Evolutionary conservation across 2,329 filamentous ascomycete genomes (phyloP).

Genomic region (Fusarium caatingaense): DNA sequence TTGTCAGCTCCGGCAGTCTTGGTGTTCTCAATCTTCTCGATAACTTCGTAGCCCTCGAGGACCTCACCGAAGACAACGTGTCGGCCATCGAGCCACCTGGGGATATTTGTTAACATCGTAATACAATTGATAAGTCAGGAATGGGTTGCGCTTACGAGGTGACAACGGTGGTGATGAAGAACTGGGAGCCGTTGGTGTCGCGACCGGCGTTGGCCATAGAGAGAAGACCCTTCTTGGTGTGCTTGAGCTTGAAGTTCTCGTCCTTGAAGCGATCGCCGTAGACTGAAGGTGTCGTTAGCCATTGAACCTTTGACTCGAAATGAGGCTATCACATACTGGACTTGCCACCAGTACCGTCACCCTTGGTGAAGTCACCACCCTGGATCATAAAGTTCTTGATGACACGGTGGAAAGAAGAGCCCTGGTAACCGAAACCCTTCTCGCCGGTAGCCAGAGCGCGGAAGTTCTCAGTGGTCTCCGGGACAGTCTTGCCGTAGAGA

Average conservation of each 20-base stretch:
- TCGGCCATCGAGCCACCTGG: constrained; percentile 81
- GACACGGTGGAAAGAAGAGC: constrained; percentile 87
- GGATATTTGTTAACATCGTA: constrained; percentile 12
- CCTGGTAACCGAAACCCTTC: constrained; percentile 87
- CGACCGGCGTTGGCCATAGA: constrained; percentile 88
- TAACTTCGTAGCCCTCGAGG: constrained; percentile 84
- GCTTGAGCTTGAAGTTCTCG: constrained; percentile 96
- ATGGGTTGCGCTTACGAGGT: constrained; percentile 69
- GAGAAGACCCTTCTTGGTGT: constrained; percentile 84
- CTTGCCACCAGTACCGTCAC: constrained; percentile 86
- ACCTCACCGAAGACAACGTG: constrained; percentile 93
- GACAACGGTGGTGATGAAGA: constrained; percentile 88
- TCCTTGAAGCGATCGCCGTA: constrained; percentile 86
- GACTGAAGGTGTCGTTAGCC: constrained; percentile 60
- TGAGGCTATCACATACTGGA: constrained; percentile 68
- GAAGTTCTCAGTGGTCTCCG: constrained; percentile 80
- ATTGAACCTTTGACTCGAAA: constrained; percentile 12
- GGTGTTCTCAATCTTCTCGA: constrained; percentile 81
- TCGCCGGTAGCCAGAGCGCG: constrained; percentile 85
- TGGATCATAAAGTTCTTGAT: constrained; percentile 95
- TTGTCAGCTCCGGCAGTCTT: constrained; percentile 73
- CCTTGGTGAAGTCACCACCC: constrained; percentile 87
- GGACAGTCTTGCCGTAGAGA: constrained; percentile 88
- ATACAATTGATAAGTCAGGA: background rate
- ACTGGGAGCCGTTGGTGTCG: constrained; percentile 90